phyloP scores from a whole-genome alignment of 1,284 basidiomycete species.

The Leucocoprinus gongylophorus region DNA sequence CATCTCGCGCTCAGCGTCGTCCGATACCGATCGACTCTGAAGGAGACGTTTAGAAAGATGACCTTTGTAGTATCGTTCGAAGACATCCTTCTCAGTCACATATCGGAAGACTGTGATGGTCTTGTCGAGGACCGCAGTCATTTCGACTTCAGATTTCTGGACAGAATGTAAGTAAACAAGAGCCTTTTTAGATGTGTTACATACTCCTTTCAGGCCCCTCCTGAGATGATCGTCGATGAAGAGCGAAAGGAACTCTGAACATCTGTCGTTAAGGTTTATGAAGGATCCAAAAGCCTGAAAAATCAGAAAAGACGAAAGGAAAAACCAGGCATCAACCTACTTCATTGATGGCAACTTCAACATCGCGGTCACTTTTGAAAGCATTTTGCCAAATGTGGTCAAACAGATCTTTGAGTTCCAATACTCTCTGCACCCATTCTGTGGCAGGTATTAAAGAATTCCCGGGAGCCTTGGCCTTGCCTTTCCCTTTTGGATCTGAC shows the following conservation, averaged over 20 bases:
- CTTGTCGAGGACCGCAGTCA: constrained; percentile 86
- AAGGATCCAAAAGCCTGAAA: constrained; percentile 86
- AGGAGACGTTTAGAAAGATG: constrained; percentile 93
- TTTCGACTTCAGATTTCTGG: constrained; percentile 92
- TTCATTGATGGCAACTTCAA: constrained; percentile 86
- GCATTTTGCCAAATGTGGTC: constrained; percentile 69
- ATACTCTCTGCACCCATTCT: constrained; percentile 92
- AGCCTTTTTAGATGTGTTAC: constrained; percentile 24
- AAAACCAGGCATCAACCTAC: constrained; percentile 35
- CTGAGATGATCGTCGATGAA: constrained; percentile 98
- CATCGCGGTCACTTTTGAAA: constrained; percentile 68
- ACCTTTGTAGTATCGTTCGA: constrained; percentile 96
- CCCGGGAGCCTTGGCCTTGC: constrained; percentile 51
- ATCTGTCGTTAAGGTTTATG: constrained; percentile 83
- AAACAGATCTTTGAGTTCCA: constrained; percentile 90
- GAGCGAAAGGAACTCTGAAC: constrained; percentile 93
- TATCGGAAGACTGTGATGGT: constrained; percentile 96
- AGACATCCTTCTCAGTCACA: constrained; percentile 93
- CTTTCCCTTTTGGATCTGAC: constrained; percentile 32
- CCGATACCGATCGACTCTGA: constrained; percentile 82
- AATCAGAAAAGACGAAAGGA: constrained; percentile 3
- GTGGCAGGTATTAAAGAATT: constrained; percentile 53
- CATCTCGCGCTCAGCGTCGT: constrained; percentile 98
- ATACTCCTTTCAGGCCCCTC: constrained; percentile 90
- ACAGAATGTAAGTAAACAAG: constrained; percentile 8